Conservation (phyloP, 345 rosid genomes). For the Rhizophora apiculata region DNA sequence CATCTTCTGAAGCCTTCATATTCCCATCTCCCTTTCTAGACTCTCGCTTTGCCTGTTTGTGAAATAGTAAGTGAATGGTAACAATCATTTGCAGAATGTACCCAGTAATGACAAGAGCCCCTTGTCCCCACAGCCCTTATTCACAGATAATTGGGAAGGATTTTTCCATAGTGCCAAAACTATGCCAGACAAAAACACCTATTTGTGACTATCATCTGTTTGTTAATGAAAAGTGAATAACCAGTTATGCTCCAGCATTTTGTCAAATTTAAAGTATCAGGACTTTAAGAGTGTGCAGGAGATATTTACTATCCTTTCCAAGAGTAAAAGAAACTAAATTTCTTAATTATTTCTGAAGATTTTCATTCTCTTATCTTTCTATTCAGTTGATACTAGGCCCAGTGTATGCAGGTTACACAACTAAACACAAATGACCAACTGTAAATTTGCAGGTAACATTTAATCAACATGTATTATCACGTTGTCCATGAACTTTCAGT, state of each 20-base stretch:
- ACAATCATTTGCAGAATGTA: constrained; percentile 1
- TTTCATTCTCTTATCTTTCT: not conserved
- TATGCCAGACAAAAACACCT: no score
- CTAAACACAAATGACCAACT: not conserved
- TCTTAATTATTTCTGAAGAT: not conserved
- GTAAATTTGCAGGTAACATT: not conserved
- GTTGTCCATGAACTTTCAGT: not conserved
- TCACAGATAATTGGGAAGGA: not conserved
- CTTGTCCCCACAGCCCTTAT: not conserved
- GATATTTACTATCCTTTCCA: no score
- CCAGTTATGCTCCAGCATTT: no score
- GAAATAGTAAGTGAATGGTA: not conserved
- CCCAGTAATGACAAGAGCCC: not conserved
- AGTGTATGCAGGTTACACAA: not conserved
- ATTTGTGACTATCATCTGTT: no score
- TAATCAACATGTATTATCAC: not conserved
- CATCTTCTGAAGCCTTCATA: constrained; percentile 47
- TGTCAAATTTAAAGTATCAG: no score
- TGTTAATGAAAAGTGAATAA: no score
- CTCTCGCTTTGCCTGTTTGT: constrained; percentile 44
- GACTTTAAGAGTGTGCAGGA: no score
- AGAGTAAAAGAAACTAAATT: no score
- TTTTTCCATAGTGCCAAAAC: no score
- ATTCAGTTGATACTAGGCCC: not conserved
- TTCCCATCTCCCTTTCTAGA: constrained; percentile 34